Evolutionary conservation across 2,329 filamentous ascomycete species (phyloP), one percentile per base, ranked within the genome.

Genomic region (Cladosporium sp.): DNA sequence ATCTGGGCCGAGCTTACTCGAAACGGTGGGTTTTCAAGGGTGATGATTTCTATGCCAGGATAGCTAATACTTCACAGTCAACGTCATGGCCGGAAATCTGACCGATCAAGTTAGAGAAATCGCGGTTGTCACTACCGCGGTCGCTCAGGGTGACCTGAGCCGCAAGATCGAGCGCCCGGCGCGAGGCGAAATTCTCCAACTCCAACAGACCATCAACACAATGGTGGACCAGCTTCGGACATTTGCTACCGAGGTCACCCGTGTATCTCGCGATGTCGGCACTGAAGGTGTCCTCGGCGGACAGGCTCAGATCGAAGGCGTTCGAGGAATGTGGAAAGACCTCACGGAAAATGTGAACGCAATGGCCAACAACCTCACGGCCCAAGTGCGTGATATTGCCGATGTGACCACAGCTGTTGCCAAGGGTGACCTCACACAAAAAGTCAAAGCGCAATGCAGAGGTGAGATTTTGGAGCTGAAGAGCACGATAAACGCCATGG

Each of bases 81-180:
- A 98, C 72, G 87, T 91, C 61, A 97, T 98, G 92, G 92, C 92
- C 67, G 95, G 93, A 80, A 98, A 97, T 70, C 76, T 98, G 63
- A 97, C 92, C 2, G 95, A 93, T 4, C 92, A 98, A 75, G 93
- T 98, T 67, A 86, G 92, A 74, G 91, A 96, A 72, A 98, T 98
- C 63, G 93, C 92, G 57, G 89, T 92, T 66, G 93, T 98, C 55
- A 97, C 92, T 3, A 95, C 91, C 1, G 92, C 92, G 54, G 92
- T 98, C 57, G 92, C 92, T 48, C 88, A 87, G 69, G 92, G 92
- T 66, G 92, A 98, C 71, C 76, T 98, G 57, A 95, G 89, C 57
- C 89, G 93, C 74, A 97, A 96, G 76, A 96, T 98, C 66, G 87
- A 89, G 57, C 89, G 95, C 58, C 89, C 95, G 62, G 93, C 90